Evolutionary conservation across 163 green algal genomes (phyloP).

Genomic region (Scenedesmus sp.): DNA sequence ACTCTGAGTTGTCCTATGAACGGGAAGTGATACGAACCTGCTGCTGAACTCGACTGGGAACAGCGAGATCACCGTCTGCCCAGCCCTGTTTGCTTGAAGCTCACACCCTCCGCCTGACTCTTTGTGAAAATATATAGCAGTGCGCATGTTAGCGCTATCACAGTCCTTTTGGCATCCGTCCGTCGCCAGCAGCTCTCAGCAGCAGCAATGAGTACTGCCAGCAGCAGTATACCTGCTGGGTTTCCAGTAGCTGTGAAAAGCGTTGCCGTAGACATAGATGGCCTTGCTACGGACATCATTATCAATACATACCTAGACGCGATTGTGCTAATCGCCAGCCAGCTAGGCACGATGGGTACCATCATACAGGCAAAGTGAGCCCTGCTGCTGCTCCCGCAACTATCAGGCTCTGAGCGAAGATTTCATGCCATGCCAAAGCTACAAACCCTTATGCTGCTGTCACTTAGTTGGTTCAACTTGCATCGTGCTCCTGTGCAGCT

Average conservation of each 20-base stretch:
- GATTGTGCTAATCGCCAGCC: slow-evolving; percentile 62
- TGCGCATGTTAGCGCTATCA: background rate
- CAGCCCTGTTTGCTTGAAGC: background rate
- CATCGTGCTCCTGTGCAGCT: no score
- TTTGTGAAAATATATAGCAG: background rate
- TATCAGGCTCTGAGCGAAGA: background rate
- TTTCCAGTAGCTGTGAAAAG: slow-evolving; percentile 47
- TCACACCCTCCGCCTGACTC: background rate
- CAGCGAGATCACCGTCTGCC: background rate
- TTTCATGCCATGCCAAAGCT: background rate
- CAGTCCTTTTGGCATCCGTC: background rate
- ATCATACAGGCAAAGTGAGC: slow-evolving; percentile 61
- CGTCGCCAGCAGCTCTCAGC: background rate
- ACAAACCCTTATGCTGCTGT: no score
- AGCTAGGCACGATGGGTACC: slow-evolving; percentile 65
- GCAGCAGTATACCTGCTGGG: slow-evolving; percentile 2
- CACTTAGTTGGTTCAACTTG: no score
- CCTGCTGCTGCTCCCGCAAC: background rate
- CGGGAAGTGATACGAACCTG: no score
- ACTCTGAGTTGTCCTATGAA: no score
- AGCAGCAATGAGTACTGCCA: background rate
- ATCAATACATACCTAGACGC: slow-evolving; percentile 60
- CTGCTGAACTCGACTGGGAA: no score
- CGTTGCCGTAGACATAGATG: slow-evolving; percentile 30
- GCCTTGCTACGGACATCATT: slow-evolving; percentile 56